Evolutionary conservation across 768 basidiomycete species (phyloP).

Genomic region (Trametes cubensis): DNA sequence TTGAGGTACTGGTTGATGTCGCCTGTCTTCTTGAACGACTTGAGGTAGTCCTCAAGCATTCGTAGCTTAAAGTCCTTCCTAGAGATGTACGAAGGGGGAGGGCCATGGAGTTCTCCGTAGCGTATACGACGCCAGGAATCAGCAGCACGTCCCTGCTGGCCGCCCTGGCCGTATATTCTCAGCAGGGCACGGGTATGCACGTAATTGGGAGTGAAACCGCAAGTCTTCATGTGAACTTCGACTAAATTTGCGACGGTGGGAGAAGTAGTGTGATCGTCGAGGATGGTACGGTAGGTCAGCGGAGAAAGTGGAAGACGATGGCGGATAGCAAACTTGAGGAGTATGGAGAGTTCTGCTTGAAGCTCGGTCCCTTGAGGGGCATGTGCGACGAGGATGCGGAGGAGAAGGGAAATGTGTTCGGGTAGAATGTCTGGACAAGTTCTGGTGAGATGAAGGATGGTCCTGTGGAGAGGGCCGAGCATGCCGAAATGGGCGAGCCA

Average conservation of each 20-base stretch:
- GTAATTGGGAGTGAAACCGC: constrained; percentile 8
- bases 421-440: constrained; percentile 33
- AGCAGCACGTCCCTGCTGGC: not conserved
- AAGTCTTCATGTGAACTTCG: constrained; percentile 2
- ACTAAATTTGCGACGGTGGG: not conserved
- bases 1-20: not conserved
- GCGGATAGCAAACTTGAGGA: constrained; percentile 7
- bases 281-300: constrained; percentile 3
- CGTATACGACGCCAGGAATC: constrained; percentile 13
- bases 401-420: constrained; percentile 14
- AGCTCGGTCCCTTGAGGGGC: not conserved
- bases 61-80: not conserved
- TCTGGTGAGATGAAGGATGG: constrained; percentile 40
- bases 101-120: constrained; percentile 6
- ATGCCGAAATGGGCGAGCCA: constrained; percentile 55
- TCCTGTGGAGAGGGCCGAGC: constrained; percentile 41
- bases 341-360: not conserved
- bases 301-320: not conserved
- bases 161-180: constrained; percentile 1
- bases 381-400: constrained; percentile 11
- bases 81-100: not conserved
- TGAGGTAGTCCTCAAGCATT: constrained; percentile 8
- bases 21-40: not conserved
- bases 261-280: not conserved
- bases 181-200: constrained; percentile 10